Evolutionary conservation across 306 rosid species (phyloP), one percentile per base, ranked within the genome.

Genomic region (Leucaena leucocephala): DNA sequence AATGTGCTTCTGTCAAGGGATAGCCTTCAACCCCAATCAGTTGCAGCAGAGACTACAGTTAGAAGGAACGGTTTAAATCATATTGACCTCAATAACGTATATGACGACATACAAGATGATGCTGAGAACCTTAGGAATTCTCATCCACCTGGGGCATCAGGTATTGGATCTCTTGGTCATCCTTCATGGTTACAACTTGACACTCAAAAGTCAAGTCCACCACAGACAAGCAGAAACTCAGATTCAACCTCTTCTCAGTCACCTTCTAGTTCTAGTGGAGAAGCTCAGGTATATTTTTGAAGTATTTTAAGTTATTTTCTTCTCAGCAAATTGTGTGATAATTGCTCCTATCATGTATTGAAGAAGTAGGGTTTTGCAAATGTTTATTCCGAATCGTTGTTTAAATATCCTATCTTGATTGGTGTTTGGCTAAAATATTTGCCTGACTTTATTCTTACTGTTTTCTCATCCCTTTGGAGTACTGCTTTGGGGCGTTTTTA

Each of bases 231-330:
- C 82, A 76, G 82, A 78, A 89, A 86, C 74, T 90, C 94, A 27
- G 87, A 88, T 84, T 87, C 94, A 77, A 83, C 91, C 74, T 84
- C 94, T 82, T 42, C 91, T 22, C 91, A 81, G 78, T 89, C 97
- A 57, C 97, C 94, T 46, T 90, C 91, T 74, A 90, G 84, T 84
- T 90, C 93, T 49, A 86, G 91, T 48, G 94, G 97, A 78, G 97
- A 92, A 64, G 91, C 86, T 78, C 97, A 82, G 93, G 97, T 92
- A 82, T 70, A 71, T 48, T 79, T 36, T 61, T 81, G 52, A 75
- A 58, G 71, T 40, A 33, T 40, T 65, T 58, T 52, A 13, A 39
- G 49, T 72, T 14, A 14, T 83, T 83, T 85, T 36, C 65, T 71
- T 49, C 9, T 72, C 68, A 33, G 64, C 71, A 27, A 72, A 55